phyloP scores from a whole-genome alignment of 805 yeast genomes.

The Monosporozyma solicola region DNA sequence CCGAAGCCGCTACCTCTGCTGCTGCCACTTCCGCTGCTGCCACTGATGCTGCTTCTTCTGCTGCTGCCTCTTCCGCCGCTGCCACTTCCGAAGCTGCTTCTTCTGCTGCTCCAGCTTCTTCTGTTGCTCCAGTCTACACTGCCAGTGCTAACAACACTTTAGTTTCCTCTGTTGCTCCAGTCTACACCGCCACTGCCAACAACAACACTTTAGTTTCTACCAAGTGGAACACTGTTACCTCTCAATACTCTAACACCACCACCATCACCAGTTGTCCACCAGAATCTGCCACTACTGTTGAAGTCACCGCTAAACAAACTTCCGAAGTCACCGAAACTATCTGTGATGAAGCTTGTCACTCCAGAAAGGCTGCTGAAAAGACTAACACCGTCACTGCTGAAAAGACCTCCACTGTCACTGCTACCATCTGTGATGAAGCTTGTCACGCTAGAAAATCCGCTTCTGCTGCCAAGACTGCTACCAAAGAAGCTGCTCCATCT shows the following conservation, averaged over 20 bases:
- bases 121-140: background rate
- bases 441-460: constrained; percentile 7
- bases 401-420: constrained; percentile 3
- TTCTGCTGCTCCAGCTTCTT: background rate
- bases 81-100: background rate
- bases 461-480: background rate
- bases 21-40: background rate
- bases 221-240: background rate
- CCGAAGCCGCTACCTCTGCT: background rate
- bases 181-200: background rate
- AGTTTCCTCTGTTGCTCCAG: background rate
- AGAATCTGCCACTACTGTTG: constrained; percentile 1
- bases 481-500: constrained; percentile 1
- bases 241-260: constrained; percentile 1
- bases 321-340: constrained; percentile 6
- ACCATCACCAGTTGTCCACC: constrained; percentile 2
- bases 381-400: background rate
- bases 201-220: background rate
- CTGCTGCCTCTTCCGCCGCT: background rate
- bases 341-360: constrained; percentile 11
- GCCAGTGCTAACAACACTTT: background rate
- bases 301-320: background rate
- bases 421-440: constrained; percentile 7
- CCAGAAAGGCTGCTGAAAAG: constrained; percentile 6
- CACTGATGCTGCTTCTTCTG: background rate